Conservation (phyloP, 192 early-diverging fungal species). For the Helicostylum pulchrum region DNA sequence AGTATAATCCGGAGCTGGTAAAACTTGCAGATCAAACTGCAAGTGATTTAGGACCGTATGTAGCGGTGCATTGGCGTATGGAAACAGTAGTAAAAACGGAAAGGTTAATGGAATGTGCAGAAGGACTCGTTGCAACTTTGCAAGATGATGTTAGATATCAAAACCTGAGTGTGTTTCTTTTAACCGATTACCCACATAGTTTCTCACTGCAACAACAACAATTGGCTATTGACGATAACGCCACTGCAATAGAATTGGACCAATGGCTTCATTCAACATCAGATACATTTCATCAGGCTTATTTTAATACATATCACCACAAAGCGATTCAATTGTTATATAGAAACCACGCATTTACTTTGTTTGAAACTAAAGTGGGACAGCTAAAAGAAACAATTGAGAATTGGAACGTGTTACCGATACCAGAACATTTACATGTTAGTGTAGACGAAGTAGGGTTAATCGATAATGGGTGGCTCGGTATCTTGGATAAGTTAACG, state of each 20-base stretch:
- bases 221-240: not conserved
- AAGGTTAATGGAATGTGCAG: slow-evolving; percentile 25
- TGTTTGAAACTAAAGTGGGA: slow-evolving; percentile 1
- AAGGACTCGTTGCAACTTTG: slow-evolving; percentile 14
- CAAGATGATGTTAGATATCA: not conserved
- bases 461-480: slow-evolving; percentile 22
- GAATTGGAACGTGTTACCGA: slow-evolving; percentile 26
- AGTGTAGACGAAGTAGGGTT: not conserved
- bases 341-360: slow-evolving; percentile 16
- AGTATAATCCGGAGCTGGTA: slow-evolving; percentile 23
- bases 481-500: slow-evolving; percentile 37
- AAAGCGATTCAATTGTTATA: slow-evolving; percentile 32
- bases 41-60: slow-evolving; percentile 13
- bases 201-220: slow-evolving; percentile 6
- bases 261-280: slow-evolving; percentile 22
- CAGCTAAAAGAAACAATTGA: slow-evolving; percentile 11
- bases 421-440: not conserved
- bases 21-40: slow-evolving; percentile 14
- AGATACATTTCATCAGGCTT: not conserved
- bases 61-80: slow-evolving; percentile 39
- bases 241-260: not conserved
- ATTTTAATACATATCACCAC: slow-evolving; percentile 28
- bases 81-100: slow-evolving; percentile 13
- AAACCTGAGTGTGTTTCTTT: slow-evolving; percentile 24
- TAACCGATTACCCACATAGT: slow-evolving; percentile 38